Evolutionary conservation across 345 rosid genomes (phyloP).

Genomic region (Durio zibethinus): DNA sequence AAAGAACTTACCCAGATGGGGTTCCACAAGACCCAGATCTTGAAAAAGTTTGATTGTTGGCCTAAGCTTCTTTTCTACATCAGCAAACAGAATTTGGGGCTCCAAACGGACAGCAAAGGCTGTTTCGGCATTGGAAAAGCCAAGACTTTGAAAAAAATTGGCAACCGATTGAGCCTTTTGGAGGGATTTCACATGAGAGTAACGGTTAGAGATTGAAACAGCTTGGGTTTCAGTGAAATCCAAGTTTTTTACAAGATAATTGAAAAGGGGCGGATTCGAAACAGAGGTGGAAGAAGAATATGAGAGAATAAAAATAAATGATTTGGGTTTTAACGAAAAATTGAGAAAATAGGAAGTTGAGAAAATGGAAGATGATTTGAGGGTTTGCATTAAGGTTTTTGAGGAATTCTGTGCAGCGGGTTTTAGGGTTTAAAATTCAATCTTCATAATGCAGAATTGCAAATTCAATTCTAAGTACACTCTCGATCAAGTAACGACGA

Average conservation of each 20-base stretch:
- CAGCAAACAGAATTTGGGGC: neutral
- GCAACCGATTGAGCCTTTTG: neutral
- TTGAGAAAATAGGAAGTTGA: neutral
- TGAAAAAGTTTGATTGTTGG: constrained; percentile 7
- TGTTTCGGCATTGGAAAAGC: constrained; percentile 6
- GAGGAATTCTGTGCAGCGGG: neutral
- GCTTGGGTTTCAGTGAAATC: neutral
- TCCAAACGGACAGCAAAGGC: neutral
- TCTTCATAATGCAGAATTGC: no score
- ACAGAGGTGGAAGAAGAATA: neutral
- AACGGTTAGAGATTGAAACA: constrained; percentile 1
- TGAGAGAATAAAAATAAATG: neutral
- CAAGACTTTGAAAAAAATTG: neutral
- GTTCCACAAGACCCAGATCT: neutral
- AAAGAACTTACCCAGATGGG: constrained; percentile 5
- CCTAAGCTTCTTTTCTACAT: neutral
- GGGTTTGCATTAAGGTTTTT: neutral
- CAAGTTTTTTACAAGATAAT: constrained; percentile 1
- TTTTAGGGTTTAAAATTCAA: neutral
- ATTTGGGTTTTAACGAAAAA: neutral
- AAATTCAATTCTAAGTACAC: no score
- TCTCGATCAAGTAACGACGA: no score
- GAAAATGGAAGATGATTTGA: constrained; percentile 7
- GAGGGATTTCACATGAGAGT: neutral
- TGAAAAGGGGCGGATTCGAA: neutral